Evolutionary conservation across 2,329 filamentous ascomycete species (phyloP).

Genomic region (Paecilomyces sp.): DNA sequence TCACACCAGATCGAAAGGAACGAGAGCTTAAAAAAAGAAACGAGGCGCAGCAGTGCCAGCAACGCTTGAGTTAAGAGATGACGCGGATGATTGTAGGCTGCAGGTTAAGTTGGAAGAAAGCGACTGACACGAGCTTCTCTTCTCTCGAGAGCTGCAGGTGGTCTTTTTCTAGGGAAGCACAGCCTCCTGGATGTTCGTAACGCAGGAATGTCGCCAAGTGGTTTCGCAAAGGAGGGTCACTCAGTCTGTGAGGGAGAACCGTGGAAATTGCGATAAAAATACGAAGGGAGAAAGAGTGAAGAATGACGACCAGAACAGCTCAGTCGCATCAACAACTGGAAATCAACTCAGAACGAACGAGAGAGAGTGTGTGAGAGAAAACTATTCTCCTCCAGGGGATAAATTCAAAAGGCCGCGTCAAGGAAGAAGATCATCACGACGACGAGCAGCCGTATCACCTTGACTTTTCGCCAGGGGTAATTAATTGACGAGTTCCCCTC

Average conservation of each 20-base stretch:
- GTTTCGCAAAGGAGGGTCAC: background rate
- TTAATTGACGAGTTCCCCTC: background rate
- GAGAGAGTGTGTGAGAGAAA: background rate
- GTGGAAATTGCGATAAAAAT: background rate
- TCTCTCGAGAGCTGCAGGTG: background rate
- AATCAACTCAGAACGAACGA: background rate
- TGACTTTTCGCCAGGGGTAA: background rate
- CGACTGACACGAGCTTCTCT: background rate
- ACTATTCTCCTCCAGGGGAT: background rate
- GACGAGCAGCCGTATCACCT: background rate
- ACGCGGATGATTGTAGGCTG: background rate
- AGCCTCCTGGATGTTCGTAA: background rate
- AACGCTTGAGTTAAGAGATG: background rate
- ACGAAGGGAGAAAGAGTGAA: background rate
- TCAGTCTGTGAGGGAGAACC: background rate
- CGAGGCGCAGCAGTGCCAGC: background rate
- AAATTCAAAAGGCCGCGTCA: background rate
- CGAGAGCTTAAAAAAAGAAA: background rate
- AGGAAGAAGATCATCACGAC: background rate
- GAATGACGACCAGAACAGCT: background rate
- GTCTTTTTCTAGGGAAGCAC: background rate
- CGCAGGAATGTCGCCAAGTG: background rate
- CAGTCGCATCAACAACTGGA: background rate
- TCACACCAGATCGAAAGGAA: background rate
- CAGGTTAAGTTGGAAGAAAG: background rate